phyloP scores from a whole-genome alignment of 106 monocot genomes.

The Iris macrosiphon region DNA sequence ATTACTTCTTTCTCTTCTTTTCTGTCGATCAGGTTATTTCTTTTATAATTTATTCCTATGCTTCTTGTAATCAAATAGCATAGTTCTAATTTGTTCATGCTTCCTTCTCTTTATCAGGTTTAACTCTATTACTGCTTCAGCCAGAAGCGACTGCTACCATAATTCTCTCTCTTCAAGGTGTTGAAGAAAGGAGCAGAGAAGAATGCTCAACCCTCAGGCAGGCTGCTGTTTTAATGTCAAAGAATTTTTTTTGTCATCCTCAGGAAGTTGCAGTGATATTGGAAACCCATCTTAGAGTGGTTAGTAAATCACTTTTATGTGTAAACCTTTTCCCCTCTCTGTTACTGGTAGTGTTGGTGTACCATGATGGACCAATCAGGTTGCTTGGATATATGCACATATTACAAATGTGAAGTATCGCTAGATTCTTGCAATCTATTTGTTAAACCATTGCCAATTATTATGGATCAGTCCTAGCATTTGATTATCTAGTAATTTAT shows the following conservation, averaged over 20 bases:
- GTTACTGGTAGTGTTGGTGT: neutral
- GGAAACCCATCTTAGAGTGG: constrained; percentile 92
- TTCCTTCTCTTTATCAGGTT: constrained; percentile 44
- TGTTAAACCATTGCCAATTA: too few species aligned
- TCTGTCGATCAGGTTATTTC: constrained; percentile 80
- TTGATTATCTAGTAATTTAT: too few species aligned
- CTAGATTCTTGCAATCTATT: too few species aligned
- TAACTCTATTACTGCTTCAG: constrained; percentile 71
- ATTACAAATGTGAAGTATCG: too few species aligned
- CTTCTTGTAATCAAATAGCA: neutral
- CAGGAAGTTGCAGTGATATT: constrained; percentile 70
- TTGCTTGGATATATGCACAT: too few species aligned
- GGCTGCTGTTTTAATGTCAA: constrained; percentile 64
- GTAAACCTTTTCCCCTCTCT: neutral
- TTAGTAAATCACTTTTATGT: constrained; percentile 18
- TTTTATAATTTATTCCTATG: neutral
- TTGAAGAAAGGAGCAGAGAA: constrained; percentile 34
- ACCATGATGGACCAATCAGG: too few species aligned
- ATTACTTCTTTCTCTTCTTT: constrained; percentile 69
- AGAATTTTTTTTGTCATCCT: constrained; percentile 88
- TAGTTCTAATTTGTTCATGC: neutral
- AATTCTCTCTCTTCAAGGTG: constrained; percentile 69
- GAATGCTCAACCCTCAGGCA: constrained; percentile 77
- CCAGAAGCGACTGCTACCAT: constrained; percentile 65
- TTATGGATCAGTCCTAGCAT: too few species aligned